phyloP scores from a whole-genome alignment of 176 grass and related monocot genomes.

The Juncus effusus region DNA sequence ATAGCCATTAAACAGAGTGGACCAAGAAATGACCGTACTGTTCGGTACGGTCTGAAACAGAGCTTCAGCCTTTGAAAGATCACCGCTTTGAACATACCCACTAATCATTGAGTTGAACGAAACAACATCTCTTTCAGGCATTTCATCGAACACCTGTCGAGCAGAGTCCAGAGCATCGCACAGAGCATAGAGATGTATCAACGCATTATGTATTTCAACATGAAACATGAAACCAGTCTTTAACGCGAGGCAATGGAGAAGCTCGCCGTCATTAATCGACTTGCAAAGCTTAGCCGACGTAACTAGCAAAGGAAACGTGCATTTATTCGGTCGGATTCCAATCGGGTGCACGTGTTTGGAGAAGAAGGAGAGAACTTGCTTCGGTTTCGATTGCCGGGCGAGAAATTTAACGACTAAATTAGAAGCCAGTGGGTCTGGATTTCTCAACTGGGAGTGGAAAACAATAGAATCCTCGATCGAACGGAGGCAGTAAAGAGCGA shows the following conservation, averaged over 20 bases:
- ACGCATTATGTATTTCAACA: constrained; percentile 30
- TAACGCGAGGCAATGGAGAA: constrained; percentile 36
- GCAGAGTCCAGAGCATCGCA: constrained; percentile 21
- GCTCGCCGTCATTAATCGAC: constrained; percentile 27
- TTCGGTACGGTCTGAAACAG: constrained; percentile 32
- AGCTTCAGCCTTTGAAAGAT: constrained; percentile 35
- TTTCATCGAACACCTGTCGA: constrained; percentile 41
- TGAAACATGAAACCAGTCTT: constrained; percentile 40
- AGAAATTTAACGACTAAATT: constrained; percentile 25
- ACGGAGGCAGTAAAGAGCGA: constrained; percentile 27
- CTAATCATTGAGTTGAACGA: constrained; percentile 39
- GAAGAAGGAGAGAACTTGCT: constrained; percentile 32
- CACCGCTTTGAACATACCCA: constrained; percentile 31
- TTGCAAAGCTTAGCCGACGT: constrained; percentile 30
- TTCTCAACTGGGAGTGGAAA: constrained; percentile 21
- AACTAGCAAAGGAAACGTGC: constrained; percentile 35
- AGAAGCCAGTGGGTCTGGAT: constrained; percentile 21
- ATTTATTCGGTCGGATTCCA: constrained; percentile 28
- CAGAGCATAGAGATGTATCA: constrained; percentile 38
- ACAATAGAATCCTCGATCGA: constrained; percentile 11
- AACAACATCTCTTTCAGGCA: constrained; percentile 28
- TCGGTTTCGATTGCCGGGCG: constrained; percentile 10
- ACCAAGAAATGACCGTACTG: constrained; percentile 24
- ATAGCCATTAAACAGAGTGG: constrained; percentile 41
- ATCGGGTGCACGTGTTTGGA: constrained; percentile 26